Base-by-base conservation (phyloP, 2,329 filamentous ascomycete genomes). In the Penicillium frequentans region DNA sequence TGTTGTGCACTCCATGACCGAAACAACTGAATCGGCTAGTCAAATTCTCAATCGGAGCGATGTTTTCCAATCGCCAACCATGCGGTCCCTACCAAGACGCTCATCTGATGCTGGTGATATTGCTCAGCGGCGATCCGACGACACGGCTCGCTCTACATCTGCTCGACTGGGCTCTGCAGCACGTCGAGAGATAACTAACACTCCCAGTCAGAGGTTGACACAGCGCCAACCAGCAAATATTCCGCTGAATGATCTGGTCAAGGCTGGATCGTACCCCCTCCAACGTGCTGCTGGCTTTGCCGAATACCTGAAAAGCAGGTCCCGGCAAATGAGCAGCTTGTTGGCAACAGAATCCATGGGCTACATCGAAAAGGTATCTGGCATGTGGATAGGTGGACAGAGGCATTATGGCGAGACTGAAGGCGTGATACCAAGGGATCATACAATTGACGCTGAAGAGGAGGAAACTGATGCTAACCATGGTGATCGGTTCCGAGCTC, bases 341-440 rank as follows among this genome's bases (percentile, higher is more conserved):
- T 77, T 98, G 46, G 90, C 93, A 7, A 91, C 89, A 0, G 93
- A 97, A 72, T 96, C 93, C 0, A 96, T 96, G 87, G 92, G 91
- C 1, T 98, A 98, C 70, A 89, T 96, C 31, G 93, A 96, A 70
- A 98, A 97, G 73, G 93, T 98, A 0, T 96, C 93, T 0, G 93
- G 92, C 37, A 98, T 98, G 90, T 95, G 95, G 86, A 90, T 92
- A 64, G 95, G 95, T 33, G 91, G 91, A 13, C 88, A 89, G 66
- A 92, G 89, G 67, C 93, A 98, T 74, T 99, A 98, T 68, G 87
- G 89, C 49, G 89, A 91, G 21, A 84, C 83, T 23, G 86, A 90
- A 70, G 78, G 83, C 14, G 81, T 87, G 10, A 79, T 84, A 8
- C 84, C 88, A 1, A 89, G 88, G 67, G 90, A 96, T 59, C 77